A percentile compares a stretch with the other conserved stretches of the same genome.
These are phyloP conservation scores for Scedosporium dehoogii DNA, from an alignment of 2,329 filamentous ascomycete genomes.

Conservation along the genomic window DNA sequence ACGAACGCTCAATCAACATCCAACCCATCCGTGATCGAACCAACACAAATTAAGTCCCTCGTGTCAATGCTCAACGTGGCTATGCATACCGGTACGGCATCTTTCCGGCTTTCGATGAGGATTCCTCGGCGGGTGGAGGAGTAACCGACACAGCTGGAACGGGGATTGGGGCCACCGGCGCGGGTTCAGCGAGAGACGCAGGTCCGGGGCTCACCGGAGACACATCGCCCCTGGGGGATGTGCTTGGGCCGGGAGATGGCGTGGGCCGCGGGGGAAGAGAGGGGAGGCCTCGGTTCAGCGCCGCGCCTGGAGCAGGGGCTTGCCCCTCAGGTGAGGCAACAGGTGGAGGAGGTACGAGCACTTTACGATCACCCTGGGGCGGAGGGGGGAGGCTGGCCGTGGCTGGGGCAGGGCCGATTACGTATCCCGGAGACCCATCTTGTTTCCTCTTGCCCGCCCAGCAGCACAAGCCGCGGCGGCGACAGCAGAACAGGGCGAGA, in stretches of 20 bases:
- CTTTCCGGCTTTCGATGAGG: neutral
- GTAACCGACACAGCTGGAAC: neutral
- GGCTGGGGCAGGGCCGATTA: neutral
- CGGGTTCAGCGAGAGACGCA: neutral
- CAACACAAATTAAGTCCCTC: too few species aligned
- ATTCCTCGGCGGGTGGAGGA: neutral
- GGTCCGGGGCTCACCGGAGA: neutral
- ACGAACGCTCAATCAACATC: too few species aligned
- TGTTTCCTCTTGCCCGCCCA: neutral
- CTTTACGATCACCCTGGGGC: neutral
- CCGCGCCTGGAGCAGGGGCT: too few species aligned
- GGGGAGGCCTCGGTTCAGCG: neutral
- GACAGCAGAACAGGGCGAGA: neutral
- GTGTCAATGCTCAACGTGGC: neutral
- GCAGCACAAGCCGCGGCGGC: conserved; percentile 1
- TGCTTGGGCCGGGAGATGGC: neutral
- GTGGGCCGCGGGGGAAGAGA: neutral
- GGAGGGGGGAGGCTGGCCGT: neutral
- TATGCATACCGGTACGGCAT: neutral
- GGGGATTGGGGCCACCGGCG: neutral
- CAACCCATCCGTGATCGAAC: too few species aligned
- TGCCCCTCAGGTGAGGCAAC: neutral
- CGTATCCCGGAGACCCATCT: neutral
- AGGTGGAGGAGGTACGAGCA: neutral
- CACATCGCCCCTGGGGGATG: neutral